Evolutionary conservation across 2,329 filamentous ascomycete species (phyloP), one percentile per base, ranked within the genome.

Genomic region (Talaromyces verruculosus): DNA sequence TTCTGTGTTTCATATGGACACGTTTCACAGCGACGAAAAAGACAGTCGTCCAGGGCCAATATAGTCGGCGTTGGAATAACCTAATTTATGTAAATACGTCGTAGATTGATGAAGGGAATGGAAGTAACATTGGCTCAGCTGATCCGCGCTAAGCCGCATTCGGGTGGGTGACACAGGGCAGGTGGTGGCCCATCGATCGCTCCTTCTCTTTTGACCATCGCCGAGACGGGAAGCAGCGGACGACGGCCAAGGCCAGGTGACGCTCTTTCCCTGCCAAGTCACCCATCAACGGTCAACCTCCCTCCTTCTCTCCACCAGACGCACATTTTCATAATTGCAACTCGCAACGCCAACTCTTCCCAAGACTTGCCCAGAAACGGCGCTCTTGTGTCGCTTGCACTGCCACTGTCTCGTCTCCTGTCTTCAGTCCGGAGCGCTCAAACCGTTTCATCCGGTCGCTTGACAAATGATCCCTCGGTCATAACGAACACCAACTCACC

Each of bases 311-410:
- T 11, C 30, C 30, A 5, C 15, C n/a, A 35, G 3, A 51, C 43
- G 11, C 22, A 19, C n/a, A 35, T 22, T 33, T 7, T 22, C n/a
- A 19, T 25, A 17, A 5, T 37, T 22, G 6, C 53, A 37, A 37
- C n/a, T 15, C 15, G 49, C 7, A 53, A 33, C 53, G 53, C 53
- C 57, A 60, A 60, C 17, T 30, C 13, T 60, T 60, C 10, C 57
- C 57, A 60, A 60, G 57, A 60, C 57, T 45, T 60, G 57, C 57
- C 57, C 57, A 60, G 57, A 60, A 60, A 28, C 57, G 53, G 53
- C 25, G 19, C 53, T 37, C 6, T 39, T 11, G 33, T 22, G 17
- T 57, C 53, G 53, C 53, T 37, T 57, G 53, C 53, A 57, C 53
- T 57, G 53, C 53, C 53, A 37, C 53, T 37, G 53, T 37, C 33